phyloP scores from a whole-genome alignment of 352 stramenopile species.

The Pythium folliculosum region DNA sequence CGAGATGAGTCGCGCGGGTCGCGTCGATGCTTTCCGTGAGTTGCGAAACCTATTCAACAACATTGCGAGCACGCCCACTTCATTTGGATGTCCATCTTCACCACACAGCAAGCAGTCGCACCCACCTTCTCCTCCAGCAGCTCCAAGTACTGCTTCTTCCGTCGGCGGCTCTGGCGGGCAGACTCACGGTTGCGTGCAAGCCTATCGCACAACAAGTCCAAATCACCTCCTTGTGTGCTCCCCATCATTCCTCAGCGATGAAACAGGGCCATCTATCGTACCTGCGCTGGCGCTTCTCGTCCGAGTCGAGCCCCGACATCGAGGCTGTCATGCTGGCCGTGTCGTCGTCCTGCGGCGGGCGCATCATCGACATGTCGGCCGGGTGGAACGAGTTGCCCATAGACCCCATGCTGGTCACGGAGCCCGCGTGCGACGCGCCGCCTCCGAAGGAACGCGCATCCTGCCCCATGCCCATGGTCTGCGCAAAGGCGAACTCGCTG shows the following conservation, averaged over 20 bases:
- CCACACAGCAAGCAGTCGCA: not conserved
- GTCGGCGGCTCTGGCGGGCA: slow-evolving; percentile 81
- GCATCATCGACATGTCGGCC: slow-evolving; percentile 63
- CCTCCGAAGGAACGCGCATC: slow-evolving; percentile 27
- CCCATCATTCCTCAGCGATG: not conserved
- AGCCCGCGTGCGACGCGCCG: not conserved
- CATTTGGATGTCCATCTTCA: not conserved
- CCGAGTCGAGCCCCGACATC: slow-evolving; percentile 49
- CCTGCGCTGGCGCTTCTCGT: slow-evolving; percentile 79
- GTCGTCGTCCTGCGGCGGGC: slow-evolving; percentile 50
- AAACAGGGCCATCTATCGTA: not conserved
- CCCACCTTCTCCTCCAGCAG: slow-evolving; percentile 84
- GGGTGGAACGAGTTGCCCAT: slow-evolving; percentile 49
- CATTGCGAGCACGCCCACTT: not conserved
- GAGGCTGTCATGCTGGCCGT: slow-evolving; percentile 36
- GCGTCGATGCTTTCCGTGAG: slow-evolving; percentile 86
- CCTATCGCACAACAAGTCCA: slow-evolving; percentile 14
- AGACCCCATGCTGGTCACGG: slow-evolving; percentile 44
- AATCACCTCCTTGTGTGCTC: not conserved
- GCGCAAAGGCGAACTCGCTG: slow-evolving; percentile 31
- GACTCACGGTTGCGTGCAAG: slow-evolving; percentile 88
- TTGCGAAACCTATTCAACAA: slow-evolving; percentile 64
- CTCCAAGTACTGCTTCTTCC: slow-evolving; percentile 91
- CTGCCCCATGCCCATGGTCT: slow-evolving; percentile 30
- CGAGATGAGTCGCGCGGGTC: slow-evolving; percentile 75